Percentiles rank a stretch among this genome's conserved stretches.
These are phyloP conservation scores for Lasiodiplodia sp. DNA, from an alignment of 2,329 filamentous ascomycete species.

Conservation along the genomic window DNA sequence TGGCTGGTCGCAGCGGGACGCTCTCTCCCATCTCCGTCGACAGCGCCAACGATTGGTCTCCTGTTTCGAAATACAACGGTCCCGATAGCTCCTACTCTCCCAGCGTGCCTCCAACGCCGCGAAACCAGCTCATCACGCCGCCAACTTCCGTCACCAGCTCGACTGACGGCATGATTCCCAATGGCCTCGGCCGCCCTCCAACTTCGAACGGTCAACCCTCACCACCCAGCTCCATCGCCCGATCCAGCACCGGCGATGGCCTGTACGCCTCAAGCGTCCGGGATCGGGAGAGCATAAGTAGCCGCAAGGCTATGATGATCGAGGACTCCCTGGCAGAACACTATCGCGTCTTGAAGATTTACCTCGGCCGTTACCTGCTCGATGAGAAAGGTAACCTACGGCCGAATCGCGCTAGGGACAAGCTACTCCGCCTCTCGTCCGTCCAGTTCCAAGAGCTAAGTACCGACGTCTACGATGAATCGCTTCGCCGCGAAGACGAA, in stretches of 20 bases:
- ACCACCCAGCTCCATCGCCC: constrained; percentile 85
- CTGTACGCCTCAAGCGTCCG: constrained; percentile 63
- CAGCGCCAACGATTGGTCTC: constrained; percentile 49
- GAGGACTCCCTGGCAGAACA: constrained; percentile 81
- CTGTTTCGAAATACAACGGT: constrained; percentile 47
- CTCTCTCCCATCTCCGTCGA: constrained; percentile 50
- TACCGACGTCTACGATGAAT: constrained; percentile 96
- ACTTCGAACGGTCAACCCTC: constrained; percentile 66
- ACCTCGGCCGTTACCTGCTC: constrained; percentile 72
- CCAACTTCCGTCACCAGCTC: constrained; percentile 47
- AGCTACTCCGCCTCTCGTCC: constrained; percentile 84
- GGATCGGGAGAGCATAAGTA: constrained; percentile 63
- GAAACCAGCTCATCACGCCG: constrained; percentile 43
- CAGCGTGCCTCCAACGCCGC: constrained; percentile 40
- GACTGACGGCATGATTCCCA: constrained; percentile 57
- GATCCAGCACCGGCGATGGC: constrained; percentile 81
- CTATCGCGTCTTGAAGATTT: constrained; percentile 79
- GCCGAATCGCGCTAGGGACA: constrained; percentile 91
- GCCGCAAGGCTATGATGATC: constrained; percentile 63
- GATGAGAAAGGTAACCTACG: constrained; percentile 78
- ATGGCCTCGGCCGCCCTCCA: constrained; percentile 55
- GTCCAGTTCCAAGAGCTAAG: constrained; percentile 98
- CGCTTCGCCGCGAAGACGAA: constrained; percentile 81
- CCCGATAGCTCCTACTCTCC: constrained; percentile 49
- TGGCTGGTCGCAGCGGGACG: constrained; percentile 49